A percentile compares a stretch with the other conserved stretches of the same genome.
phyloP scores from a whole-genome alignment of 2,329 filamentous ascomycete genomes.

The Thielaviopsis populi region DNA sequence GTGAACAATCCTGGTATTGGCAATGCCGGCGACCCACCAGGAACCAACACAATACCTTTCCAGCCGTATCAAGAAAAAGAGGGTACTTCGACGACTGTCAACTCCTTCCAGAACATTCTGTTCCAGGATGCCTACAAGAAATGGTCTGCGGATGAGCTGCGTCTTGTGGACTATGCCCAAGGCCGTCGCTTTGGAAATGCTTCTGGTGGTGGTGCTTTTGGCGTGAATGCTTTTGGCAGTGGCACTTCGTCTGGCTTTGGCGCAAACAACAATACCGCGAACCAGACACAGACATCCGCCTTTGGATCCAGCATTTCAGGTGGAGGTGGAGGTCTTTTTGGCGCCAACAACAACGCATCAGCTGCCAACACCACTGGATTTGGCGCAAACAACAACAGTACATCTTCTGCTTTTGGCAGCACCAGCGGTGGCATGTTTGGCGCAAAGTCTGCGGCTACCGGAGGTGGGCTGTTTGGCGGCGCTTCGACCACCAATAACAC shows the following conservation, averaged over 20 bases:
- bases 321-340: constrained; percentile 28
- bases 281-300: constrained; percentile 21
- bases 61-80: constrained; percentile 61
- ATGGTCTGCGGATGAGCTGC: constrained; percentile 75
- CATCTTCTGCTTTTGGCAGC: constrained; percentile 18
- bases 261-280: constrained; percentile 22
- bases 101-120: constrained; percentile 63
- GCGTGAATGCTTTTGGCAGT: constrained; percentile 41
- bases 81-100: constrained; percentile 35
- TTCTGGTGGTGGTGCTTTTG: constrained; percentile 75
- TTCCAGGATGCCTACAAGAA: constrained; percentile 73
- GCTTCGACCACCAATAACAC: constrained; percentile 20
- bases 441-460: constrained; percentile 20
- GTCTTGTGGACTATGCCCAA: constrained; percentile 75
- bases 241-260: constrained; percentile 19
- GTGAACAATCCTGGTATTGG: constrained; percentile 36
- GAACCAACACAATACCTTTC: constrained; percentile 57
- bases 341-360: constrained; percentile 22
- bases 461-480: constrained; percentile 31
- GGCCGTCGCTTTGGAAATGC: constrained; percentile 72
- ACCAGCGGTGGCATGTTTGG: constrained; percentile 28
- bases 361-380: constrained; percentile 19
- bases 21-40: constrained; percentile 44
- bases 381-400: constrained; percentile 21
- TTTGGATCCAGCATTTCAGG: constrained; percentile 24